Conservation (phyloP, 768 basidiomycete species). For the Agrocybe pediades region DNA sequence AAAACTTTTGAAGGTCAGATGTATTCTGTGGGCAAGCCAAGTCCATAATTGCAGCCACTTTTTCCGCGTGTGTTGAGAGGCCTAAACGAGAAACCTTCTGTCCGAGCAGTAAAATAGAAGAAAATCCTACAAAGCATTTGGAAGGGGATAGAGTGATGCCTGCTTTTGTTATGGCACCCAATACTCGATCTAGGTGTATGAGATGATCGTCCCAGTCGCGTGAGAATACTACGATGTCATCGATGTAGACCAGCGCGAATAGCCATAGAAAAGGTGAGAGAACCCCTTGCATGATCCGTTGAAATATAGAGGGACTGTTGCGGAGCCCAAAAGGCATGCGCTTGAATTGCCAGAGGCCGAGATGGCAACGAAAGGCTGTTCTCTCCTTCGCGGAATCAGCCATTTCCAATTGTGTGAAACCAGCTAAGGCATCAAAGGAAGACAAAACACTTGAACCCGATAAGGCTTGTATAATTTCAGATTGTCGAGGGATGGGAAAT, state of each 20-base stretch:
- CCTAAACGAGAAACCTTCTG: too few species aligned
- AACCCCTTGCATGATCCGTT: slow-evolving; percentile 39
- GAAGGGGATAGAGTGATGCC: slow-evolving; percentile 31
- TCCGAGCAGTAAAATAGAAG: slow-evolving; percentile 24
- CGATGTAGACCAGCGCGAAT: slow-evolving; percentile 42
- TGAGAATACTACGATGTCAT: slow-evolving; percentile 40
- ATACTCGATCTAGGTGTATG: slow-evolving; percentile 27
- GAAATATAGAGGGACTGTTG: slow-evolving; percentile 40
- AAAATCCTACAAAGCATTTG: slow-evolving; percentile 33
- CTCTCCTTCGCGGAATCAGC: not conserved
- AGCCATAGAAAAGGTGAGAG: slow-evolving; percentile 38
- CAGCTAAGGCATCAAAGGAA: slow-evolving; percentile 25
- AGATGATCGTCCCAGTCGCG: slow-evolving; percentile 29
- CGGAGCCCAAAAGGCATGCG: slow-evolving; percentile 41
- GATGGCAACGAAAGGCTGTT: slow-evolving; percentile 23
- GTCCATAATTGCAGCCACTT: slow-evolving; percentile 31
- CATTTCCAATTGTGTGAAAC: slow-evolving; percentile 42
- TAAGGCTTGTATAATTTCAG: slow-evolving; percentile 28
- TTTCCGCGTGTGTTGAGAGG: slow-evolving; percentile 34
- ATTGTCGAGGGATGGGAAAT: slow-evolving; percentile 26
- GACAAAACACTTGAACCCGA: slow-evolving; percentile 31
- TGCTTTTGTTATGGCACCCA: slow-evolving; percentile 24
- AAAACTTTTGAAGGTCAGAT: slow-evolving; percentile 24
- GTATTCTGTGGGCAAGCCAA: slow-evolving; percentile 23
- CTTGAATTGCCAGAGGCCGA: slow-evolving; percentile 42